Base-by-base conservation (phyloP, 164 flowering plant genomes). In the Stephania yunnanensis region DNA sequence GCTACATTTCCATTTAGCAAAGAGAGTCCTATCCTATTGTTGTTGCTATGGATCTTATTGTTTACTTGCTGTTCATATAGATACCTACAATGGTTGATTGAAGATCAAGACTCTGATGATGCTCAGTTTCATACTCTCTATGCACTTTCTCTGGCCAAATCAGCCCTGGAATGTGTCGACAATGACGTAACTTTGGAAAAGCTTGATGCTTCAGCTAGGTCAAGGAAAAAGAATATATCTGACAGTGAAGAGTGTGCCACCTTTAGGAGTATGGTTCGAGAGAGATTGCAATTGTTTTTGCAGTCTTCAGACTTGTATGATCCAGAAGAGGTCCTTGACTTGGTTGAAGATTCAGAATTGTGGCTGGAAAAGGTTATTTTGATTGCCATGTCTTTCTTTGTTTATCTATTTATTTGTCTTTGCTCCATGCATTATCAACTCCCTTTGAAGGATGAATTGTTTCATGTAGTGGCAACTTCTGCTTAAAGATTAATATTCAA, bases 11-110 rank as follows among this genome's bases (percentile, higher is more conserved):
- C 55, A 50, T 50, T 15, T 50, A 15, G 15, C 55, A 50, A 50
- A 50, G 55, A 50, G 13, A 50, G 55, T 0, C 66, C 46, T 3
- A 3, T 58, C 44, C 55, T 66, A 46, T 74, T 69, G 58, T 68
- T 72, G 76, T 61, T 50, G 55, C 55, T 50, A 50, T 10, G 1
- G 8, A 71, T 46, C 70, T 29, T 69, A 68, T 22, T 63, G 71
- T 50, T 69, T 29, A 31, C 30, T 53, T 69, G 63, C 68, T 50
- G 61, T 67, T 36, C 4, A 19, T 80, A 71, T 79, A 93, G 98
- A 77, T 93, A 93, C 78, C 87, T 95, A 68, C 97, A 89, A 77
- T 95, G 99, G 98, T 86, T 93, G 86, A 95, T 95, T 85, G 98
- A 93, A 79, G 99, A 93, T 77, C 95, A 91, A 82, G 97, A 87